phyloP scores from a whole-genome alignment of 108 stramenopile genomes.

The Bacterosira constricta region DNA sequence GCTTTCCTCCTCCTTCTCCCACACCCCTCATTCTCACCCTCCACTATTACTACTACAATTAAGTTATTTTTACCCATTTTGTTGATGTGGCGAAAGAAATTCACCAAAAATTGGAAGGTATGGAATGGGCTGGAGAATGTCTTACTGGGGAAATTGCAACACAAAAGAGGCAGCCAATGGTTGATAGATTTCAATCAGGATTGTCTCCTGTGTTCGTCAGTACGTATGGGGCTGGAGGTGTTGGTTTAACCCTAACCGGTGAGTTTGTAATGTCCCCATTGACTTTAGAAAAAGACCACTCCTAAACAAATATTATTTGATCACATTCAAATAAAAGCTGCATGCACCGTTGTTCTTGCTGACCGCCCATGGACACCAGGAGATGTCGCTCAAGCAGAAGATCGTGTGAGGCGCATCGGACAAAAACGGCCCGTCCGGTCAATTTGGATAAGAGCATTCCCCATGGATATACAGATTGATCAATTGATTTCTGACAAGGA shows the following conservation, averaged over 20 bases:
- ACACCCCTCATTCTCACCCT: background rate
- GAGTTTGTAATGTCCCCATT: too few species aligned
- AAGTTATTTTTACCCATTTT: constrained; percentile 72
- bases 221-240: constrained; percentile 88
- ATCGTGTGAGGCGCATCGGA: constrained; percentile 85
- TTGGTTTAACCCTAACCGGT: constrained; percentile 80
- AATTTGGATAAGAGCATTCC: constrained; percentile 71
- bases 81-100: constrained; percentile 67
- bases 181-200: constrained; percentile 80
- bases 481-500: constrained; percentile 65
- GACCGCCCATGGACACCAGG: constrained; percentile 91
- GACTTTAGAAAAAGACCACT: background rate
- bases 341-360: constrained; percentile 75
- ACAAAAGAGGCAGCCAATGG: constrained; percentile 72
- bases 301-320: background rate
- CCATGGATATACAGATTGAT: constrained; percentile 80
- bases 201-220: constrained; percentile 76
- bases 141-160: constrained; percentile 74
- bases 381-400: constrained; percentile 71
- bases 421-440: constrained; percentile 64
- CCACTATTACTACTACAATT: too few species aligned
- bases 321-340: constrained; percentile 26
- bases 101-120: constrained; percentile 54
- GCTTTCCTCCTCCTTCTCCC: background rate
- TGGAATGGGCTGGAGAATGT: constrained; percentile 67